These are phyloP conservation scores for Astragalus membranaceus DNA, from an alignment of 306 rosid genomes.

Conservation along the genomic window DNA sequence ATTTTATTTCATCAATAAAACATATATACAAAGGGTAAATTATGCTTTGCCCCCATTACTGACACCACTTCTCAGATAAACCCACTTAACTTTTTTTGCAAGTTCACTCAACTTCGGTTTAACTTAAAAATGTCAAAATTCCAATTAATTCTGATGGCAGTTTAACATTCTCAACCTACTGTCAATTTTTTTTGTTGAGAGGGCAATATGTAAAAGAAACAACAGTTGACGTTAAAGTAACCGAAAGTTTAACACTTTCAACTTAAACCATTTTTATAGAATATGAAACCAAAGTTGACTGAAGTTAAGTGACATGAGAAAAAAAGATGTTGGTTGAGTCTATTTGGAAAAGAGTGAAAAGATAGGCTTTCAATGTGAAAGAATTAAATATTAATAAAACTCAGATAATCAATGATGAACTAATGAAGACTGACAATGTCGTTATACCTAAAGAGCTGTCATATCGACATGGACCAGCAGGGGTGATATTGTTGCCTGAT, in stretches of 20 bases:
- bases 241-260: neutral
- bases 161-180: neutral
- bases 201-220: neutral
- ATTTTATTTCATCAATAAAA: neutral
- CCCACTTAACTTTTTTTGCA: neutral
- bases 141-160: neutral
- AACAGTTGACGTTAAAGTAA: neutral
- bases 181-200: neutral
- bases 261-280: neutral
- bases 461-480: slow-evolving; percentile 96
- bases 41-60: neutral
- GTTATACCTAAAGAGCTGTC: slow-evolving; percentile 90
- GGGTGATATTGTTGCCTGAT: slow-evolving; percentile 72
- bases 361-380: neutral
- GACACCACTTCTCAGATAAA: neutral
- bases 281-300: neutral
- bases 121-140: neutral
- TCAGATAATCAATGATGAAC: slow-evolving; percentile 4
- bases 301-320: neutral
- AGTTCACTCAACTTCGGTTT: neutral
- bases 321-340: neutral
- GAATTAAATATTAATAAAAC: slow-evolving; percentile 12
- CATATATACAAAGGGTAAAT: neutral
- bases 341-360: neutral
- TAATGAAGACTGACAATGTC: slow-evolving; percentile 7